phyloP scores from a whole-genome alignment of 495 filamentous ascomycete genomes.

The Hyaloscypha variabilis region DNA sequence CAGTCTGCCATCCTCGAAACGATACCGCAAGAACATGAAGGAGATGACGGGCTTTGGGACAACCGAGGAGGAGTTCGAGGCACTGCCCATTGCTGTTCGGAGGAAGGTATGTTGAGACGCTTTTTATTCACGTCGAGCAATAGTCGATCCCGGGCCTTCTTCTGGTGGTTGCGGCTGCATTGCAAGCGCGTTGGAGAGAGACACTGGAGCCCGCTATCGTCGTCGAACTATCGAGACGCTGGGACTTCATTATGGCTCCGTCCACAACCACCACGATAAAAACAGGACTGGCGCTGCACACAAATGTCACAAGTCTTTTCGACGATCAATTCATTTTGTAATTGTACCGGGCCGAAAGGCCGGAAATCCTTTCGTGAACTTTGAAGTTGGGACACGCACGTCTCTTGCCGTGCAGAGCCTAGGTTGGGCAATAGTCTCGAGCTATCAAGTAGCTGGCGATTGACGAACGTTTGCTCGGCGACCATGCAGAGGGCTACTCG shows the following conservation, averaged over 20 bases:
- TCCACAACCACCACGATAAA: background rate
- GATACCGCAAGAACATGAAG: slow-evolving; percentile 31
- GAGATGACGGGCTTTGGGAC: slow-evolving; percentile 29
- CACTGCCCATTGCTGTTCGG: slow-evolving; percentile 57
- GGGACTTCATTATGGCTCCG: background rate
- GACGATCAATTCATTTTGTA: background rate
- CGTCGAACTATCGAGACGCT: background rate
- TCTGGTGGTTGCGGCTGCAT: background rate
- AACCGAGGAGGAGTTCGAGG: slow-evolving; percentile 49
- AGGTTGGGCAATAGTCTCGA: background rate
- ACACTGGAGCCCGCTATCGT: background rate
- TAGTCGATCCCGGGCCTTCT: background rate
- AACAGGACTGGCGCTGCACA: background rate
- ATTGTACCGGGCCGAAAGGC: background rate
- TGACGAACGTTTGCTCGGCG: background rate
- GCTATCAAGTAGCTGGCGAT: background rate
- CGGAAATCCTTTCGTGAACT: background rate
- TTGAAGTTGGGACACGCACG: background rate
- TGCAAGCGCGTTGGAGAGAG: background rate
- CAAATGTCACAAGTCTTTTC: background rate
- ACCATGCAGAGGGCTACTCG: slow-evolving; percentile 3
- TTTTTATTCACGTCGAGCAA: slow-evolving; percentile 15
- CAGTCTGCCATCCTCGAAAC: slow-evolving; percentile 21
- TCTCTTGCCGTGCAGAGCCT: background rate
- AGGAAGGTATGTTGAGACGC: slow-evolving; percentile 51